A percentile compares a stretch with the other conserved stretches of the same genome.
Conservation (phyloP, 2,329 filamentous ascomycete species). For the Aspergillus ochraceus region DNA sequence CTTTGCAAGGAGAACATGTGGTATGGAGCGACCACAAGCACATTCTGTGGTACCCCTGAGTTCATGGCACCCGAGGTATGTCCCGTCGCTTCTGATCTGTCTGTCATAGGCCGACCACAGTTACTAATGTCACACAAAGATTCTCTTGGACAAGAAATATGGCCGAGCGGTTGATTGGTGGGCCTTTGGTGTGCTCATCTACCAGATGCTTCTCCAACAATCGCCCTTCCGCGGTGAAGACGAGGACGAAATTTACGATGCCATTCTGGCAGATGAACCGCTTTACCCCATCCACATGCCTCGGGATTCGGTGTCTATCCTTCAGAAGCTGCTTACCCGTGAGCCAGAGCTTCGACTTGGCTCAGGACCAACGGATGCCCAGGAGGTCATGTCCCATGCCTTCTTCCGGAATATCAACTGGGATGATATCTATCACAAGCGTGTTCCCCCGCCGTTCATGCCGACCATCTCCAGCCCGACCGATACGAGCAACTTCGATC, state of each 20-base stretch:
- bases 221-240: constrained; percentile 98
- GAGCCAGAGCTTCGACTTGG: constrained; percentile 92
- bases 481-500: constrained; percentile 99
- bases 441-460: constrained; percentile 82
- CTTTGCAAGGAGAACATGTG: constrained; percentile 99
- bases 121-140: constrained; percentile 54
- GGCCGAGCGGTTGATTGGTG: constrained; percentile 98
- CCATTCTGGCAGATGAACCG: constrained; percentile 94
- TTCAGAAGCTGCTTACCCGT: constrained; percentile 93
- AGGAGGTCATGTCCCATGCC: constrained; percentile 98
- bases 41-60: constrained; percentile 98
- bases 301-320: constrained; percentile 91
- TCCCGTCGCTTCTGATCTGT: background rate
- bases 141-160: constrained; percentile 97
- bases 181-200: constrained; percentile 98
- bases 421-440: constrained; percentile 98
- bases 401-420: constrained; percentile 98
- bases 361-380: constrained; percentile 92
- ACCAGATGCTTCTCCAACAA: constrained; percentile 99
- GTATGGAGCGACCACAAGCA: constrained; percentile 95
- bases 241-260: constrained; percentile 98
- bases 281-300: constrained; percentile 99
- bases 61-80: constrained; percentile 97
- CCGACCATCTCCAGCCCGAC: constrained; percentile 88
- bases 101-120: background rate